Evolutionary conservation across 768 basidiomycete genomes (phyloP).

Genomic region (Chalciporus sphaerocephalus): DNA sequence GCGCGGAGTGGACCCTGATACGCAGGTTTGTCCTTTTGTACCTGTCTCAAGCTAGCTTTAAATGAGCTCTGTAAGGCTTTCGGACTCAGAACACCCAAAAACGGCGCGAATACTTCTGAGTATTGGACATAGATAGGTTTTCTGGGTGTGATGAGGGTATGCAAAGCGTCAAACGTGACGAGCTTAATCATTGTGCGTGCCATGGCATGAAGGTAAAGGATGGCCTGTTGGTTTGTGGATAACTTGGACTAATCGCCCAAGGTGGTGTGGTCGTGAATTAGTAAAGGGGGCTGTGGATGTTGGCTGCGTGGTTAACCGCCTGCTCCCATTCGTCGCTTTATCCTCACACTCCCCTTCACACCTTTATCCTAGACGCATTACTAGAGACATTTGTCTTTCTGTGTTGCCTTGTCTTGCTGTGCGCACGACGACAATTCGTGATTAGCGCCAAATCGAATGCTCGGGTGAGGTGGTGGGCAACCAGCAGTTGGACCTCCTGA

Average conservation of each 20-base stretch:
- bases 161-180: conserved; percentile 75
- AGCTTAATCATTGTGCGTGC: conserved; percentile 43
- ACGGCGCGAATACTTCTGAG: conserved; percentile 60
- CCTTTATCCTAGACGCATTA: conserved; percentile 1
- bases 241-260: background rate
- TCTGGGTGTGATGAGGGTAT: conserved; percentile 70
- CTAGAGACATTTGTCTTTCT: background rate
- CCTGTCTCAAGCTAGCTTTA: conserved; percentile 46
- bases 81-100: conserved; percentile 58
- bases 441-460: conserved; percentile 19
- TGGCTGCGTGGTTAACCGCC: conserved; percentile 6
- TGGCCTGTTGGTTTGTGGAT: background rate
- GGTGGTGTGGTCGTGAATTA: conserved; percentile 11
- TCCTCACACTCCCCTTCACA: background rate
- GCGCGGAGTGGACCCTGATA: conserved; percentile 47
- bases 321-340: conserved; percentile 10
- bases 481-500: conserved; percentile 6
- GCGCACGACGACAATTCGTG: conserved; percentile 9
- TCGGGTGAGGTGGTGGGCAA: conserved; percentile 13
- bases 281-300: conserved; percentile 8
- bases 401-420: conserved; percentile 3
- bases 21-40: conserved; percentile 56
- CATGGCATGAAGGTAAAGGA: background rate
- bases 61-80: conserved; percentile 53
- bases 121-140: conserved; percentile 61